A percentile compares a stretch with the other conserved stretches of the same genome.
Conservation (phyloP, 306 rosid genomes). For the Quercus robur region DNA sequence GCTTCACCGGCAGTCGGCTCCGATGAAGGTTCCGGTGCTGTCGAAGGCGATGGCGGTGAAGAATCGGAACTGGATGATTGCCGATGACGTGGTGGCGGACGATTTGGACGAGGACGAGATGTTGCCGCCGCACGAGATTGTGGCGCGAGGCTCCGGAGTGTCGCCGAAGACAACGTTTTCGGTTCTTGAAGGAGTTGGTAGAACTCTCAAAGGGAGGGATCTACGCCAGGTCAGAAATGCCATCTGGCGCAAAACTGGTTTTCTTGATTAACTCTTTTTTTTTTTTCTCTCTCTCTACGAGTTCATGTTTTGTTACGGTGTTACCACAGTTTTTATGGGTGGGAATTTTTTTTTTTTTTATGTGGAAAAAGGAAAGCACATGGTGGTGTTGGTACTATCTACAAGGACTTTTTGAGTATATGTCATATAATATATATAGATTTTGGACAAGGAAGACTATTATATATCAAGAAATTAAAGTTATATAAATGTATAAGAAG, state of each 20-base stretch:
- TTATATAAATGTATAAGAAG: no score
- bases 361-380: no score
- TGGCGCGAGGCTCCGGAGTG: conserved; percentile 58
- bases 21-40: conserved; percentile 64
- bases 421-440: no score
- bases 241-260: conserved; percentile 78
- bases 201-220: conserved; percentile 91
- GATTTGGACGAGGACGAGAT: conserved; percentile 48
- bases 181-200: conserved; percentile 83
- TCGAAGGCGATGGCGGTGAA: conserved; percentile 26
- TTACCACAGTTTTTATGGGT: background rate
- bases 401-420: no score
- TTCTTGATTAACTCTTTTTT: conserved; percentile 48
- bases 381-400: no score
- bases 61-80: conserved; percentile 26
- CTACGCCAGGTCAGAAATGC: conserved; percentile 88
- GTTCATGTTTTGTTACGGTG: background rate
- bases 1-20: conserved; percentile 48
- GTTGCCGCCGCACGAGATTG: conserved; percentile 83
- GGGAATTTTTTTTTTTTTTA: no score
- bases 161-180: conserved; percentile 74
- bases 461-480: no score
- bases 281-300: background rate
- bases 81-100: conserved; percentile 26
- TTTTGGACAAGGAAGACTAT: no score